Conservation (phyloP, 2,329 filamentous ascomycete genomes). For the Cladophialophora immunda region DNA sequence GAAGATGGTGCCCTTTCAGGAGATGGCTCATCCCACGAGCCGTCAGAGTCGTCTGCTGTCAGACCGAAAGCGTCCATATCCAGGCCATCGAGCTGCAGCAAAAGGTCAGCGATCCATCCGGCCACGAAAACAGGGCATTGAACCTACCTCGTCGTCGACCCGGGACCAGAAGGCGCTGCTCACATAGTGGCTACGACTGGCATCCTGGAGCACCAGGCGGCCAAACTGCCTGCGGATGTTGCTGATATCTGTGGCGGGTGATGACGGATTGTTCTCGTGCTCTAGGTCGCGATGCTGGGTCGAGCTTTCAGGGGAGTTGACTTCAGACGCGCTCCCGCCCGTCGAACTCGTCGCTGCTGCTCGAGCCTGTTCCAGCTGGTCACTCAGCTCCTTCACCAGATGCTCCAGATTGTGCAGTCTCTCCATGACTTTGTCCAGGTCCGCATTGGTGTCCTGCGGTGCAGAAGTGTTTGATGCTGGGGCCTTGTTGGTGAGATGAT, state of each 20-base stretch:
- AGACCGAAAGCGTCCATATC: constrained; percentile 49
- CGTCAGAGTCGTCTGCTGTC: constrained; percentile 47
- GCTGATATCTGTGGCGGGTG: constrained; percentile 21
- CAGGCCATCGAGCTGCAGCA: constrained; percentile 54
- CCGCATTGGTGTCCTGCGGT: constrained; percentile 42
- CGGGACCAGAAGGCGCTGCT: constrained; percentile 69
- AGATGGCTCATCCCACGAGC: constrained; percentile 46
- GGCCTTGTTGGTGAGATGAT: constrained; percentile 47
- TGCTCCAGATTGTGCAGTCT: constrained; percentile 60
- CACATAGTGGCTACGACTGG: constrained; percentile 65
- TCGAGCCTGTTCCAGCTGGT: constrained; percentile 57
- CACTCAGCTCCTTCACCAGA: constrained; percentile 61
- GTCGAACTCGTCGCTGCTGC: constrained; percentile 38
- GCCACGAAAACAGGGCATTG: constrained; percentile 4
- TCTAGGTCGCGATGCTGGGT: constrained; percentile 5
- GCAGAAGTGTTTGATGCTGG: constrained; percentile 35
- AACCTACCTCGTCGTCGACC: constrained; percentile 65
- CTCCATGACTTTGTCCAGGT: constrained; percentile 56
- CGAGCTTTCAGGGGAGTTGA: constrained; percentile 45
- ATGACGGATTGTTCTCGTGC: constrained; percentile 34
- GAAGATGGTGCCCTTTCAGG: constrained; percentile 41
- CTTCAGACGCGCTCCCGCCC: constrained; percentile 41
- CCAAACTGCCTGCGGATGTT: constrained; percentile 58
- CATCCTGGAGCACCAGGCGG: constrained; percentile 66
- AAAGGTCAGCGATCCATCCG: constrained; percentile 36